A percentile compares a stretch with the other conserved stretches of the same genome.
Conservation (phyloP, 768 basidiomycete genomes). For the Leccinum sublutescens region DNA sequence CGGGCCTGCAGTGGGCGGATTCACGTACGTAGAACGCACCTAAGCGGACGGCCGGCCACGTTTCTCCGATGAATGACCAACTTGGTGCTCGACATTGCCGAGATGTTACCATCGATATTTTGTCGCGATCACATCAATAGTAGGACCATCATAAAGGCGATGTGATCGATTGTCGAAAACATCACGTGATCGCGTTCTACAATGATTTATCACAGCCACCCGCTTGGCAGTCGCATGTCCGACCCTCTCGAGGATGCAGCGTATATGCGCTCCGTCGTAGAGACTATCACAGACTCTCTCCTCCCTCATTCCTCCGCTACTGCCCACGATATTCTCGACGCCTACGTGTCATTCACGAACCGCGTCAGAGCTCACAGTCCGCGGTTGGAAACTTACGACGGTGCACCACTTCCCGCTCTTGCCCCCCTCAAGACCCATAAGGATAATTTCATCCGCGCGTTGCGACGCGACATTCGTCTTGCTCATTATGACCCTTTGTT, state of each 20-base stretch:
- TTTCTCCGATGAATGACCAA: neutral
- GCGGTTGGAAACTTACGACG: conserved; percentile 2
- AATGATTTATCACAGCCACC: neutral
- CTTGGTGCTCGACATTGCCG: neutral
- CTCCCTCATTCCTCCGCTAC: conserved; percentile 40
- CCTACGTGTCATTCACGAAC: conserved; percentile 51
- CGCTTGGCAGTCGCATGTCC: neutral
- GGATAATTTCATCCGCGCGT: conserved; percentile 36
- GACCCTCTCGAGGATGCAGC: conserved; percentile 14
- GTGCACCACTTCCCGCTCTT: conserved; percentile 20
- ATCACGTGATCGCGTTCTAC: neutral
- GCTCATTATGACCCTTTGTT: conserved; percentile 37
- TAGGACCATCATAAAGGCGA: too few species aligned
- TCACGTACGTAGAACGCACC: neutral
- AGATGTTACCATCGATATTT: neutral
- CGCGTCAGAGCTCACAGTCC: conserved; percentile 36
- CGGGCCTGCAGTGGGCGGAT: neutral
- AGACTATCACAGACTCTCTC: conserved; percentile 47
- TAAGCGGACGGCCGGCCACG: neutral
- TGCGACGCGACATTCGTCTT: conserved; percentile 53
- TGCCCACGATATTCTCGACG: conserved; percentile 57
- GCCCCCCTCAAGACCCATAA: conserved; percentile 34
- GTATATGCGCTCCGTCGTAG: conserved; percentile 42
- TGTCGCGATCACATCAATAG: neutral
- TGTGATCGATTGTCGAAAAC: too few species aligned